Evolutionary conservation across 2,329 filamentous ascomycete species (phyloP).

Genomic region (Cordyceps cateniannulata): DNA sequence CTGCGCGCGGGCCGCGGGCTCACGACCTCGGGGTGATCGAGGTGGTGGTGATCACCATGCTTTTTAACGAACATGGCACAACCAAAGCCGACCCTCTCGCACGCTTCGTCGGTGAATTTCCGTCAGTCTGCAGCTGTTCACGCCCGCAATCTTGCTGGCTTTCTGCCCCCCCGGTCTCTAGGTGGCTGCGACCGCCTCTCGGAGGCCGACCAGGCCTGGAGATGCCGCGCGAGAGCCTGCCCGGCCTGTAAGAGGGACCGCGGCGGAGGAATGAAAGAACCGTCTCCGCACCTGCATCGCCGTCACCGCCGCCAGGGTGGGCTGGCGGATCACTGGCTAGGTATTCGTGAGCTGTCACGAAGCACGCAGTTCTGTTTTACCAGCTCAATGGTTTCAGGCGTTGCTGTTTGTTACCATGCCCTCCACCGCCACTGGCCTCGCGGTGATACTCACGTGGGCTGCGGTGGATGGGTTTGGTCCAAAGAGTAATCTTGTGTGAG

Average conservation of each 20-base stretch:
- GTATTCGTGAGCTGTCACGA: constrained; percentile 18
- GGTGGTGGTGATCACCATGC: too few relatives aligned
- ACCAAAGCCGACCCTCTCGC: constrained; percentile 19
- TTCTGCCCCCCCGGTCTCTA: constrained; percentile 30
- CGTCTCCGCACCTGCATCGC: constrained; percentile 20
- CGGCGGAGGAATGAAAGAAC: constrained; percentile 20
- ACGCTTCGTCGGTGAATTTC: constrained; percentile 35
- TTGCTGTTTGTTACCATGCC: constrained; percentile 21
- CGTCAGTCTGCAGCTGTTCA: constrained; percentile 37
- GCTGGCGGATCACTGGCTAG: constrained; percentile 27
- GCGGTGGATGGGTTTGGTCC: constrained; percentile 21
- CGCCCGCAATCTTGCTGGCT: constrained; percentile 29
- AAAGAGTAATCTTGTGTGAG: neutral
- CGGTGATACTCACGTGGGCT: constrained; percentile 13
- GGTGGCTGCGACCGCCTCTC: constrained; percentile 21
- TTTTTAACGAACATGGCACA: constrained; percentile 14
- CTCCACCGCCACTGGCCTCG: constrained; percentile 12
- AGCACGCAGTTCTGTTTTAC: constrained; percentile 25
- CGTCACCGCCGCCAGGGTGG: constrained; percentile 23
- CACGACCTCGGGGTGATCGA: constrained; percentile 16
- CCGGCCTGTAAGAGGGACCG: constrained; percentile 16
- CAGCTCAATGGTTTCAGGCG: constrained; percentile 20
- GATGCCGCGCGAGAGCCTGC: constrained; percentile 14
- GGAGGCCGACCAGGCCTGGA: constrained; percentile 19
- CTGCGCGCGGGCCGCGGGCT: constrained; percentile 23